Percentiles rank a stretch among this genome's conserved stretches.
phyloP scores from a whole-genome alignment of 163 green algal genomes.

The Picocystis sp. region DNA sequence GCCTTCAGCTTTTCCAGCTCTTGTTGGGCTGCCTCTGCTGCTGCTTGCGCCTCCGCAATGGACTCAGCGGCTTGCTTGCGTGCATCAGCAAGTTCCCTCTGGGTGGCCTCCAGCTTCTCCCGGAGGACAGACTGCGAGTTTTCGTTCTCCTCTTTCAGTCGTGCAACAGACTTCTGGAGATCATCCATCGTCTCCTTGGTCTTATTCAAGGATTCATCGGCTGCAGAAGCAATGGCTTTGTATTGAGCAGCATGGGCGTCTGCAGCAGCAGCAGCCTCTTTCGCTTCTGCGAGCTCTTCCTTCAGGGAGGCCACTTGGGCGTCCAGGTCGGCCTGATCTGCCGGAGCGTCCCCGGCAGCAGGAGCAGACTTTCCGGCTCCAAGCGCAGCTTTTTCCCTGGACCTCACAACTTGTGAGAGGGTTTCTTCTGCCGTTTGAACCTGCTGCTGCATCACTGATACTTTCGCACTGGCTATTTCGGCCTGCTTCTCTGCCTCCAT shows the following conservation, averaged over 20 bases:
- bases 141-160: constrained; percentile 6
- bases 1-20: neutral
- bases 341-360: too few species aligned
- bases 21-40: neutral
- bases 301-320: constrained; percentile 8
- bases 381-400: constrained; percentile 17
- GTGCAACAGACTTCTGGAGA: constrained; percentile 18
- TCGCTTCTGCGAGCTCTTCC: constrained; percentile 7
- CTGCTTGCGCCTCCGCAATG: constrained; percentile 4
- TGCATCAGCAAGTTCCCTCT: constrained; percentile 6
- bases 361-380: constrained; percentile 7
- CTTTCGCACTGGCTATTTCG: constrained; percentile 23
- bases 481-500: constrained; percentile 22
- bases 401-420: too few species aligned
- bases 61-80: constrained; percentile 12
- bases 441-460: constrained; percentile 26
- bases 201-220: constrained; percentile 27
- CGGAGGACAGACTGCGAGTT: constrained; percentile 15
- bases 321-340: constrained; percentile 25
- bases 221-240: constrained; percentile 25
- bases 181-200: constrained; percentile 20
- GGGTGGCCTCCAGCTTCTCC: constrained; percentile 1
- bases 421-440: constrained; percentile 39
- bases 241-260: constrained; percentile 26
- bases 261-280: constrained; percentile 28